phyloP scores from a whole-genome alignment of 1,139 yeast genomes.

The Meyerozyma athensensis region DNA sequence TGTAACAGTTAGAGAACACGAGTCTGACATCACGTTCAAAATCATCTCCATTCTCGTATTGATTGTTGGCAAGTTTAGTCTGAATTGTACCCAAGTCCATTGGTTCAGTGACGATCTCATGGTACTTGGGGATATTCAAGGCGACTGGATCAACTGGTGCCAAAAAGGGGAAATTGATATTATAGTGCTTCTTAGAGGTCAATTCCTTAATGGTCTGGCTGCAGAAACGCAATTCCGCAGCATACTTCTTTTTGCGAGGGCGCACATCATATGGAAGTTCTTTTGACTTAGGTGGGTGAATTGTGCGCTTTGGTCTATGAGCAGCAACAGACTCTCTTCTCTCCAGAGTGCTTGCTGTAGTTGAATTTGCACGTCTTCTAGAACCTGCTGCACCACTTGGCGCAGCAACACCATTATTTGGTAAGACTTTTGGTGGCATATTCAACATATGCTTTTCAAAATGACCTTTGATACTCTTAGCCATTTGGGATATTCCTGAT shows the following conservation, averaged over 20 bases:
- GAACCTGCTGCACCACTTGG: slow-evolving; percentile 29
- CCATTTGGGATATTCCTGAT: slow-evolving; percentile 87
- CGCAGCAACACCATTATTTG: slow-evolving; percentile 21
- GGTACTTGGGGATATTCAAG: slow-evolving; percentile 84
- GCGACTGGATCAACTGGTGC: slow-evolving; percentile 96
- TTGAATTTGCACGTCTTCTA: slow-evolving; percentile 56
- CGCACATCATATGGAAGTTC: slow-evolving; percentile 88
- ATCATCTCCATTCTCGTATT: slow-evolving; percentile 84
- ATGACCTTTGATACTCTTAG: slow-evolving; percentile 79
- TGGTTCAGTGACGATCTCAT: slow-evolving; percentile 80
- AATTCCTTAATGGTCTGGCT: slow-evolving; percentile 79
- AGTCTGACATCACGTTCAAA: slow-evolving; percentile 79
- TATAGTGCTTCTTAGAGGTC: slow-evolving; percentile 75
- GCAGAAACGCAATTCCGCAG: slow-evolving; percentile 85
- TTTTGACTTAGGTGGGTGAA: slow-evolving; percentile 93
- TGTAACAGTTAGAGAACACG: slow-evolving; percentile 83
- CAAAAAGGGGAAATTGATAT: slow-evolving; percentile 83
- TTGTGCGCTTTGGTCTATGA: slow-evolving; percentile 85
- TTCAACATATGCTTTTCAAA: slow-evolving; percentile 91
- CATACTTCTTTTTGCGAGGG: slow-evolving; percentile 89
- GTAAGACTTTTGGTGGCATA: slow-evolving; percentile 77
- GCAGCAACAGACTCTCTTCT: slow-evolving; percentile 42
- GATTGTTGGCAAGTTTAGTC: slow-evolving; percentile 75
- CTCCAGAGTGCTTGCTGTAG: slow-evolving; percentile 41
- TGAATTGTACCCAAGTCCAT: slow-evolving; percentile 92